Evolutionary conservation across 176 grass and related monocot genomes (phyloP).

Genomic region (Rhynchospora breviuscula): DNA sequence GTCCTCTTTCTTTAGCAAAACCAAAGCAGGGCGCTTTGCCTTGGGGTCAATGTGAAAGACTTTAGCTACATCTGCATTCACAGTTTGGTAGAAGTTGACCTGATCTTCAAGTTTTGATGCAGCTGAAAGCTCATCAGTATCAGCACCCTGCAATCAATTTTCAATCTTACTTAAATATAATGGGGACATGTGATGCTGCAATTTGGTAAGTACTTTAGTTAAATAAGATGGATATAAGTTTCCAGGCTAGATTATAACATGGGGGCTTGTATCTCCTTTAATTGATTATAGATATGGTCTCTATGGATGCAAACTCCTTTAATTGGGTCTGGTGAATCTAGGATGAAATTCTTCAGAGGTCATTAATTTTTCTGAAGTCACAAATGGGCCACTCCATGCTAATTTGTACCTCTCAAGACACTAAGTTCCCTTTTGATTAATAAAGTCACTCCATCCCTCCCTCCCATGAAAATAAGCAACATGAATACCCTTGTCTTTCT

Average conservation of each 20-base stretch:
- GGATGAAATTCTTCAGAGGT: neutral
- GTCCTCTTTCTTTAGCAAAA: conserved; percentile 83
- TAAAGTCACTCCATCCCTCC: neutral
- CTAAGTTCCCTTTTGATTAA: neutral
- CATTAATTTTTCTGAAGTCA: neutral
- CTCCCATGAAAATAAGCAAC: neutral
- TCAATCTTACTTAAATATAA: neutral
- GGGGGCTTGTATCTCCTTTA: neutral
- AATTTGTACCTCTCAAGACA: neutral
- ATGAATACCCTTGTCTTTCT: no score
- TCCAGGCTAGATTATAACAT: neutral
- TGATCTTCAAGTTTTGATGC: conserved; percentile 82
- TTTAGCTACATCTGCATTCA: conserved; percentile 61
- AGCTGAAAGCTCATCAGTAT: conserved; percentile 67
- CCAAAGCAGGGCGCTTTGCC: conserved; percentile 52
- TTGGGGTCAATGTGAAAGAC: conserved; percentile 74
- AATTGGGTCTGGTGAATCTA: neutral
- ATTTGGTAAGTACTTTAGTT: neutral
- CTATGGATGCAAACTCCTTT: neutral
- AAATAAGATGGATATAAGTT: neutral
- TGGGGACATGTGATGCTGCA: neutral
- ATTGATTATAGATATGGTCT: neutral
- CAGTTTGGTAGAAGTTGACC: conserved; percentile 79
- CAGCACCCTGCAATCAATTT: conserved; percentile 44
- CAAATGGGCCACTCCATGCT: neutral